phyloP scores from a whole-genome alignment of 1,139 yeast genomes.

The Geotrichum cucujoidarum region DNA sequence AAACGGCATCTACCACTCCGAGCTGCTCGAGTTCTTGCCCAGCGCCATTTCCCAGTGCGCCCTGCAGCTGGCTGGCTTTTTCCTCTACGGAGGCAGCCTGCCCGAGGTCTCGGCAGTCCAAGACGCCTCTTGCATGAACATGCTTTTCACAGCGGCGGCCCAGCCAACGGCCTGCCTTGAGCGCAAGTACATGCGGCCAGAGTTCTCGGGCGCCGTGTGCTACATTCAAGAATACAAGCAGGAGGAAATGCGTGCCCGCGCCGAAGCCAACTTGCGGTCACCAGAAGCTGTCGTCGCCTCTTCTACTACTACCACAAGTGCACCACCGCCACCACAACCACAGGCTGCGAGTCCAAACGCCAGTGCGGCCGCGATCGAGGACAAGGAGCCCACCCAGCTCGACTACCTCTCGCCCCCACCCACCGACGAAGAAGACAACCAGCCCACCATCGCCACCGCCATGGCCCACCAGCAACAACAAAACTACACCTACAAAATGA shows the following conservation, averaged over 20 bases:
- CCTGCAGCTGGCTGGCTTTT: constrained; percentile 50
- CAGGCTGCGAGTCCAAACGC: no score
- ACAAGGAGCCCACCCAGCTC: background rate
- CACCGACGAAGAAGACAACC: constrained; percentile 4
- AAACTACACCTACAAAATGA: background rate
- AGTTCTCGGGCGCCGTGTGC: constrained; percentile 1
- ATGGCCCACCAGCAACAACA: background rate
- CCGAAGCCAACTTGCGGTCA: background rate
- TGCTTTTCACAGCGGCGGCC: background rate
- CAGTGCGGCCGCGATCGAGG: background rate
- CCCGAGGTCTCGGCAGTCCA: background rate
- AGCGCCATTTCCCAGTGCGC: constrained; percentile 65
- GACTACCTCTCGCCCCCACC: constrained; percentile 9
- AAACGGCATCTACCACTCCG: constrained; percentile 65
- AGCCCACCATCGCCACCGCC: background rate
- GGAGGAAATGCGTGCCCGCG: background rate
- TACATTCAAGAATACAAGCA: constrained; percentile 1
- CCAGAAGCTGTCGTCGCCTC: background rate
- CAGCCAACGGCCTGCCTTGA: constrained; percentile 3
- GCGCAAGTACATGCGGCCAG: constrained; percentile 1
- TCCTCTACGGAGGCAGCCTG: background rate
- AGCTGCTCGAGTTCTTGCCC: constrained; percentile 56
- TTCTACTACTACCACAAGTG: background rate
- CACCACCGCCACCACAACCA: background rate
- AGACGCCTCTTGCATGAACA: background rate